Base-by-base conservation (phyloP, 371 early-diverging fungal genomes). In the Mortierella sp. region DNA sequence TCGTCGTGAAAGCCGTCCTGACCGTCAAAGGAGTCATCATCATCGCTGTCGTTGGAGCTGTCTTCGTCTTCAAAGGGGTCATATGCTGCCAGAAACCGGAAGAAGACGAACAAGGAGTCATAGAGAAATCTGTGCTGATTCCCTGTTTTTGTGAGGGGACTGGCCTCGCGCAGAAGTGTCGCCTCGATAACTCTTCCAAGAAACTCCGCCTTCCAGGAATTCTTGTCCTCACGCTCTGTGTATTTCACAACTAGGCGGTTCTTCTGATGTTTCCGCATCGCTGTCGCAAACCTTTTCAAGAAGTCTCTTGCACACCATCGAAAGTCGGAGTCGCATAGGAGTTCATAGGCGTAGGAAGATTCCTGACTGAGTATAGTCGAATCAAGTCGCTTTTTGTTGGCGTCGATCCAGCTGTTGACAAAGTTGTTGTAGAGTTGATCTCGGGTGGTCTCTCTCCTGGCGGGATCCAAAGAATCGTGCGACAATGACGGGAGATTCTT, bases 91-190 rank as follows among this genome's bases (percentile, higher is more conserved):
- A 41, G 7, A 41, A 41, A 41, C 41, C 41, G 41, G 41, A 41
- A 41, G 41, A 58, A 63, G 32, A 18, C 18, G 35, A 4, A 35
- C 65, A 6, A 63, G 21, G 16, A 63, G 65, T 63, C 2, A 35
- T 63, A 35, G 18, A 63, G 14, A 21, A 63, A 63, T 21, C 65
- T 35, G 18, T 63, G 65, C 5, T 16, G 51, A 10, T 24, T 70
- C 3, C 70, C 71, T 14, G 35, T 12, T 24, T 55, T 29, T 5
- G 56, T 44, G 0, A 76, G 27, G 2, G 76, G 76, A 6, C 70
- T 56, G 21, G 70, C 41, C 27, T 70, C 70, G 16, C 51, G 70
- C 18, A 76, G 35, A 11, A 76, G 41, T 24, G 38, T 48, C n/a
- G 27, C 16, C 12, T 41, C 41, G n/a, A n/a, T 32, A 7, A 43